Base-by-base conservation (phyloP, 768 basidiomycete species). In the Phylloporus sp. region DNA sequence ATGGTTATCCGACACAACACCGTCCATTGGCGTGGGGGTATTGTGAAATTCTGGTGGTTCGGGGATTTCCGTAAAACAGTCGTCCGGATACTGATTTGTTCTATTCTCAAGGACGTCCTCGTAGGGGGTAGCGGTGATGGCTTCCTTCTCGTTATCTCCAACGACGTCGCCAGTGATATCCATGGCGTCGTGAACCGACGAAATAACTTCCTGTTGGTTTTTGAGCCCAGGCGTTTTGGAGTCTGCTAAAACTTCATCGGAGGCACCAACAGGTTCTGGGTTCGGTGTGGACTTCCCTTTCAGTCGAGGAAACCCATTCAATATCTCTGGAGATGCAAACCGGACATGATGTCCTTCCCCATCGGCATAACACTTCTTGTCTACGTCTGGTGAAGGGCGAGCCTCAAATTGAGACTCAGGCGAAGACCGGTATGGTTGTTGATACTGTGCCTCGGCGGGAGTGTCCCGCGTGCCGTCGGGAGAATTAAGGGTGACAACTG, bases 321-420 rank as follows among this genome's bases (percentile, higher is more conserved):
- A 34, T 36, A 66, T 41, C 40, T 71, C 70, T 4, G 70, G 70
- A 3, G 70, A 70, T 4, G 59, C 60, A 28, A 70, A 70, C 27
- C 68, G 56, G 42, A 70, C 70, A 2, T 53, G 62, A 45, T 61
- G 29, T 3, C 28, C 15, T 32, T 66, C 65, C 22, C 52, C 66
- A 27, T 47, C 53, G 10, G 32, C 8, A 16, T 50, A n/a, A 4
- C 36, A 53, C 36, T 26, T 53, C 50, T 45, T 55, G 22, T 65
- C 64, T 18, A 18, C 23, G 26, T 60, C 55, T 16, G 20, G 26
- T 6, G 23, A 2, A 28, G 38, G 12, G 13, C 16, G 32, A 23
- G 41, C n/a, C 13, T 54, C 52, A 12, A 34, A 31, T n/a, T 10
- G 36, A 12, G 49, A 35, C 11, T 61, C 54, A 5, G 63, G 58